Percentiles rank a stretch among this genome's conserved stretches.
These are phyloP conservation scores for Neofusicoccum laricinum DNA, from an alignment of 2,329 filamentous ascomycete species.

Conservation along the genomic window DNA sequence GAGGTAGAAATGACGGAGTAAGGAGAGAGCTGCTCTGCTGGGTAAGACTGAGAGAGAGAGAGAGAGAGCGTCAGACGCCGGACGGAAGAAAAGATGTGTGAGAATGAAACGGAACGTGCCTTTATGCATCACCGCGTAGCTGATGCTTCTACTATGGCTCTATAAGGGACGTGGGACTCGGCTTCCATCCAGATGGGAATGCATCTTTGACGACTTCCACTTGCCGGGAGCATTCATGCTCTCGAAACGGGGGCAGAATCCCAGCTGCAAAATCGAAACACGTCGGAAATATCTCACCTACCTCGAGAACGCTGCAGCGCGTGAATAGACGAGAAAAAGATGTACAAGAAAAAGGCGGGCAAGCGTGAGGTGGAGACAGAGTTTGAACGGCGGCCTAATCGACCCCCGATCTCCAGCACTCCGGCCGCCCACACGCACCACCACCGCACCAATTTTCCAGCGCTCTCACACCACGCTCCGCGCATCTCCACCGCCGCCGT, in stretches of 20 bases:
- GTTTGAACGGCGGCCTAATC: not conserved
- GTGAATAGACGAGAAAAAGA: not conserved
- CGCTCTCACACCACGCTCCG: not conserved
- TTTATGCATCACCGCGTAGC: not conserved
- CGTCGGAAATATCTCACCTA: not conserved
- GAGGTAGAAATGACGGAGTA: not conserved
- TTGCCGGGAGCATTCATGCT: not conserved
- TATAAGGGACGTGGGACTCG: not conserved
- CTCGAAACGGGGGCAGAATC: not conserved
- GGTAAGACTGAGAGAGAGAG: not conserved
- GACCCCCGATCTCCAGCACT: conserved; percentile 1
- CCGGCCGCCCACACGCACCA: not conserved
- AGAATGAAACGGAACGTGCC: not conserved
- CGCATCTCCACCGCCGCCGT: not conserved
- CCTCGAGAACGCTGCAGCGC: not conserved
- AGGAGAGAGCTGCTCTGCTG: not conserved
- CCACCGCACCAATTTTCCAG: conserved; percentile 7
- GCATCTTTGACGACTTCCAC: not conserved
- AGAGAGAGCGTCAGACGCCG: not conserved
- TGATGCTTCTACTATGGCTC: not conserved
- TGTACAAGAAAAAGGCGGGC: not conserved
- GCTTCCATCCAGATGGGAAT: not conserved
- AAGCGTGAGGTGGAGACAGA: not conserved
- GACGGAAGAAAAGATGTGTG: not conserved
- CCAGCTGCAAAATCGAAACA: not conserved